Percentiles rank a stretch among this genome's conserved stretches.
Evolutionary conservation across 495 filamentous ascomycete species (phyloP).

Genomic region (Penicillium malachiteum): DNA sequence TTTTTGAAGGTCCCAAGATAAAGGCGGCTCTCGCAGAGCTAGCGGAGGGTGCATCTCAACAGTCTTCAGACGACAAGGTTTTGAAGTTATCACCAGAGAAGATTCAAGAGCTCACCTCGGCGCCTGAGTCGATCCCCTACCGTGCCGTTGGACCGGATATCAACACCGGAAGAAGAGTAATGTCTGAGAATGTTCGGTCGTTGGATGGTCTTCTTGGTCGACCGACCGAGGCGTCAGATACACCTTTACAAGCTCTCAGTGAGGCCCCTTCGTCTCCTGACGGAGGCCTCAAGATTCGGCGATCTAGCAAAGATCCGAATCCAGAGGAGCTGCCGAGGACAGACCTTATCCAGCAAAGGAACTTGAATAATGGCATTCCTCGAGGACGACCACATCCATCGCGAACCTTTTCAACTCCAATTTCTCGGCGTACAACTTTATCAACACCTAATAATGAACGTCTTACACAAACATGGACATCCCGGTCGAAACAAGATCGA

Average conservation of each 20-base stretch:
- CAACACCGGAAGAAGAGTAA: slow-evolving; percentile 22
- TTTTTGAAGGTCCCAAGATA: slow-evolving; percentile 21
- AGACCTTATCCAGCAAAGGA: not conserved
- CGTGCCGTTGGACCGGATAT: slow-evolving; percentile 26
- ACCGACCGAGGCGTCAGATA: slow-evolving; percentile 13
- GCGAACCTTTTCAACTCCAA: slow-evolving; percentile 40
- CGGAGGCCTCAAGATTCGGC: slow-evolving; percentile 19
- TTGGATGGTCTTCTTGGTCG: slow-evolving; percentile 5
- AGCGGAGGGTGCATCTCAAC: slow-evolving; percentile 11
- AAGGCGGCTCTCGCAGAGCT: slow-evolving; percentile 23
- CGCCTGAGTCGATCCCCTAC: slow-evolving; percentile 52
- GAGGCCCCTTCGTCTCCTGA: slow-evolving; percentile 19
- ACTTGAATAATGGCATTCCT: slow-evolving; percentile 9
- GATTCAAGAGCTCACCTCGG: slow-evolving; percentile 56
- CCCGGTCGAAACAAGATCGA: slow-evolving; percentile 39
- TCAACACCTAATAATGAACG: slow-evolving; percentile 30
- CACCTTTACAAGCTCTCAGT: slow-evolving; percentile 13
- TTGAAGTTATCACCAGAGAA: slow-evolving; percentile 52
- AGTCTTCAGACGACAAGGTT: slow-evolving; percentile 33
- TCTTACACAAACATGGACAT: slow-evolving; percentile 39
- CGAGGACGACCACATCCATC: slow-evolving; percentile 34
- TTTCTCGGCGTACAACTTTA: slow-evolving; percentile 24
- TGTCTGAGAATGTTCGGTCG: slow-evolving; percentile 23
- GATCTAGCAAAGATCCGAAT: slow-evolving; percentile 21
- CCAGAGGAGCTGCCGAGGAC: slow-evolving; percentile 23